These are phyloP conservation scores for Paramecium bursaria DNA, from an alignment of 73 alveolate genomes.

Conservation along the genomic window DNA sequence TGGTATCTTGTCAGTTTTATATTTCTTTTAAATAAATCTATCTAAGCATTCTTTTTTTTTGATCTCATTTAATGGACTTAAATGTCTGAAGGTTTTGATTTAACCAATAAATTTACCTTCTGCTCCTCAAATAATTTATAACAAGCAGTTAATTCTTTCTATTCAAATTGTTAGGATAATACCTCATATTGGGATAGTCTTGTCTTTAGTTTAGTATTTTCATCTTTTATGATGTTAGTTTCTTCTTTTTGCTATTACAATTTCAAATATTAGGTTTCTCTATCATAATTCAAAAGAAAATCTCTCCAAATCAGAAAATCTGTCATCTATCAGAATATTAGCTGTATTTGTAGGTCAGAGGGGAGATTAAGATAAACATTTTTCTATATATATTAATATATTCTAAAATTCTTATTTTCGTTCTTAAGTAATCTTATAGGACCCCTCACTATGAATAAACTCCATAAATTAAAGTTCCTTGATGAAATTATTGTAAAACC, in stretches of 20 bases:
- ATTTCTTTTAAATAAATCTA: slow-evolving; percentile 37
- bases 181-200: slow-evolving; percentile 8
- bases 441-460: neutral
- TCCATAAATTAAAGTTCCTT: neutral
- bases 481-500: neutral
- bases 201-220: slow-evolving; percentile 45
- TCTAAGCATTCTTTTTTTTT: slow-evolving; percentile 9
- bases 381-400: neutral
- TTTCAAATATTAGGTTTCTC: slow-evolving; percentile 12
- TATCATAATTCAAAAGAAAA: slow-evolving; percentile 25
- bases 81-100: neutral
- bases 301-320: neutral
- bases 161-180: neutral
- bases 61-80: neutral
- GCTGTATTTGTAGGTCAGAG: neutral
- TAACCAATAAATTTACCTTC: neutral
- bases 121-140: slow-evolving; percentile 3
- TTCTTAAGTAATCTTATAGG: neutral
- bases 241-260: slow-evolving; percentile 27
- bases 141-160: slow-evolving; percentile 19
- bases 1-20: slow-evolving; percentile 18
- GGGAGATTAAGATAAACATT: neutral
- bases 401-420: slow-evolving; percentile 13
- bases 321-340: slow-evolving; percentile 1
- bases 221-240: neutral